Evolutionary conservation across 1,284 basidiomycete genomes (phyloP), one percentile per base, ranked within the genome.

Genomic region (Ustilago hordei): DNA sequence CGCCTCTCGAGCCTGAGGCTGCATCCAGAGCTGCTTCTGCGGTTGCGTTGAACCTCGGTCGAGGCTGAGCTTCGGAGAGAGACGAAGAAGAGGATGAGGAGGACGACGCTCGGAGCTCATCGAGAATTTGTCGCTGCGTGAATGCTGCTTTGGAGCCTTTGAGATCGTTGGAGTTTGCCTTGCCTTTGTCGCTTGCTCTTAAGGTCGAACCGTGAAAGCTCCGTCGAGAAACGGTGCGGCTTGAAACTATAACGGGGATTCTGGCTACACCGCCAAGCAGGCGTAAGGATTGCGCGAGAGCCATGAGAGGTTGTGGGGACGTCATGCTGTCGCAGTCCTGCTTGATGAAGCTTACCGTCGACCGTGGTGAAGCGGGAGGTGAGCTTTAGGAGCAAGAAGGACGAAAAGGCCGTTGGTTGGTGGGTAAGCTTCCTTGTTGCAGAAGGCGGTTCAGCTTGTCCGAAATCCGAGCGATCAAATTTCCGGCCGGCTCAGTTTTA

Each of bases 1-100:
- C 75, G 8, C 68, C 61, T 32, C 71, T 45, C 1, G 64, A 66
- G 1, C 70, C 61, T 0, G 75, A 60, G 4, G 64, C 63, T 1
- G 75, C 75, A 31, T 78, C 61, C 17, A 78, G 68, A 3, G 75
- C 75, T 9, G 75, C 75, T 48, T 78, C 70, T 2, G 75, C 75
- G 6, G 75, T 78, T 0, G 71, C 70, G 43, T 78, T 78, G 68
- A 74, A 64, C 17, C 68, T 59, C 9, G 68, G 67, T 58, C 53
- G 56, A 55, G 67, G 48, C 23, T 55, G 55, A 31, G 70, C 57
- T 36, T 78, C 55, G 3, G 75, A 58, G 15, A 78, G 58, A 5
- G 67, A 53, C 35, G 74, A 72, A 23, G 69, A 64, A 3, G 69
- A 65, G 8, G 64, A 61, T 3, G 74, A 64, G 12, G 73, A 67